phyloP scores from a whole-genome alignment of 108 stramenopile species.

The Epithemia pelagica region DNA sequence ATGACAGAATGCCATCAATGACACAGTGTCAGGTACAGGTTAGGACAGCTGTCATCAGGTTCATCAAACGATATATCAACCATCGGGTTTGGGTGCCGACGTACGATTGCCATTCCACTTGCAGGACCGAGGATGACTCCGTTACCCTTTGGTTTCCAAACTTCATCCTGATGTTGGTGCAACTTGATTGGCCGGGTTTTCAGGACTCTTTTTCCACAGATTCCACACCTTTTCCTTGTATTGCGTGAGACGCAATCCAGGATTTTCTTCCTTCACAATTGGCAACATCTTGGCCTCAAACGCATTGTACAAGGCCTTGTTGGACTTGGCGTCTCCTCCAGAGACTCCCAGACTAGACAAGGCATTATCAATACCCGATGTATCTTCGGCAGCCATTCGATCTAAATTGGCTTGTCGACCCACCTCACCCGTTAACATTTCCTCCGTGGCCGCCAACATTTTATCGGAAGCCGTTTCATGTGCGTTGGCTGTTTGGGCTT shows the following conservation, averaged over 20 bases:
- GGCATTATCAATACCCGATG: slow-evolving; percentile 64
- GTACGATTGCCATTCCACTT: no score
- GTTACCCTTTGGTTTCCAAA: no score
- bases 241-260: slow-evolving; percentile 87
- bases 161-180: neutral
- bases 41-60: no score
- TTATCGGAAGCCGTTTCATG: slow-evolving; percentile 37
- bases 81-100: no score
- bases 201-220: slow-evolving; percentile 87
- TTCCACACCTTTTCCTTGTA: slow-evolving; percentile 88
- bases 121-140: no score
- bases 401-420: slow-evolving; percentile 60
- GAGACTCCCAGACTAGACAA: slow-evolving; percentile 27
- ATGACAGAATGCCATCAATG: no score
- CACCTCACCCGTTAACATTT: slow-evolving; percentile 31
- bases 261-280: slow-evolving; percentile 75
- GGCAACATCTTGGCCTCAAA: slow-evolving; percentile 85
- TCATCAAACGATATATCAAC: no score
- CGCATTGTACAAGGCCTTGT: slow-evolving; percentile 82
- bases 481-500: slow-evolving; percentile 29
- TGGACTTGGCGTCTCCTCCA: slow-evolving; percentile 38
- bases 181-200: slow-evolving; percentile 84
- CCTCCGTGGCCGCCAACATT: slow-evolving; percentile 58
- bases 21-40: no score
- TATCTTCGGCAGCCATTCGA: slow-evolving; percentile 29